Evolutionary conservation across 345 rosid genomes (phyloP).

Genomic region (Salix suchowensis): DNA sequence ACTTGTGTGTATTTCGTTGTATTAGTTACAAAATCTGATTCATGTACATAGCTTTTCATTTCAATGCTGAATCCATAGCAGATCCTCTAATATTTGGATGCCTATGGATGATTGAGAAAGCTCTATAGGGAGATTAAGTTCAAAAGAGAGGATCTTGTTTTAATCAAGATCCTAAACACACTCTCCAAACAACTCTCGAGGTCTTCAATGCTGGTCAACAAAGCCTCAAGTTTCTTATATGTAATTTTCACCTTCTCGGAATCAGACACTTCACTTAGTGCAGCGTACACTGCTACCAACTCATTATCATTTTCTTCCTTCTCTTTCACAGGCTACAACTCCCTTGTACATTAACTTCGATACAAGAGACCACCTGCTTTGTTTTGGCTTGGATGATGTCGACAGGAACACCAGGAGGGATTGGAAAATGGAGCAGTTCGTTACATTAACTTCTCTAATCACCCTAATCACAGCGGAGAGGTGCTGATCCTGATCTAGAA

Average conservation of each 20-base stretch:
- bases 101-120: neutral
- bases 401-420: conserved; percentile 44
- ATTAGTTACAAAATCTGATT: neutral
- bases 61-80: conserved; percentile 4
- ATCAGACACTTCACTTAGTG: conserved; percentile 8
- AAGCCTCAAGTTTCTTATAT: conserved; percentile 36
- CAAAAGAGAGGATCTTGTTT: conserved; percentile 57
- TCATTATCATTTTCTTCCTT: conserved; percentile 35
- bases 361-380: conserved; percentile 43
- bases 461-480: conserved; percentile 37
- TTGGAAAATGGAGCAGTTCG: conserved; percentile 35
- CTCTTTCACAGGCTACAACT: conserved; percentile 26
- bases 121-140: conserved; percentile 57
- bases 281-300: conserved; percentile 39
- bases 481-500: conserved; percentile 32
- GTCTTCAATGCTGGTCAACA: conserved; percentile 40
- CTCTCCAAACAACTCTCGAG: conserved; percentile 54
- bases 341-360: conserved; percentile 47
- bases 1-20: conserved; percentile 1
- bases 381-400: conserved; percentile 28
- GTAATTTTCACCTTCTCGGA: conserved; percentile 26
- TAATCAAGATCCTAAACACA: conserved; percentile 51
- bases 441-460: conserved; percentile 35
- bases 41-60: neutral
- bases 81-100: conserved; percentile 36